phyloP scores from a whole-genome alignment of 2,329 filamentous ascomycete genomes.

The Aspergillus alliaceus region DNA sequence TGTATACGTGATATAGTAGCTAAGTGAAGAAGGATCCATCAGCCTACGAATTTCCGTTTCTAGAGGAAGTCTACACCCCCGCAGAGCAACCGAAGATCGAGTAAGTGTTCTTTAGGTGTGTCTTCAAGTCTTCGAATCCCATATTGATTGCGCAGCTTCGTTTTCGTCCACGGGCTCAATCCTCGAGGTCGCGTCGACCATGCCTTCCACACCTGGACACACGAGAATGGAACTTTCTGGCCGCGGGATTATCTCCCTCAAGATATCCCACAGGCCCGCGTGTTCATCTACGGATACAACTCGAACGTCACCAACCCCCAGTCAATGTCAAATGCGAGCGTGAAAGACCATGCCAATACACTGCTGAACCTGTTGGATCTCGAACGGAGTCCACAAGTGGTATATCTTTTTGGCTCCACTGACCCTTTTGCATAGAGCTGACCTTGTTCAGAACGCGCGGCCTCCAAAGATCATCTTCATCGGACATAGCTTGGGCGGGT shows the following conservation, averaged over 20 bases:
- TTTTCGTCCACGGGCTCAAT: constrained; percentile 35
- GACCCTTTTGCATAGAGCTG: neutral
- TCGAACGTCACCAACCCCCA: constrained; percentile 31
- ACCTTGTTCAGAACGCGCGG: constrained; percentile 14
- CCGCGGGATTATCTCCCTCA: constrained; percentile 24
- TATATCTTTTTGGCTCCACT: neutral
- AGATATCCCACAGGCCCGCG: constrained; percentile 29
- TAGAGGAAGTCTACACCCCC: constrained; percentile 30
- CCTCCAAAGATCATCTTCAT: constrained; percentile 32
- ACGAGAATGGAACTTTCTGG: constrained; percentile 28
- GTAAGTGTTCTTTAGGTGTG: constrained; percentile 12
- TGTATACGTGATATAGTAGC: neutral
- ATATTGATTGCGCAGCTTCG: constrained; percentile 18
- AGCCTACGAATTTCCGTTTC: constrained; percentile 30
- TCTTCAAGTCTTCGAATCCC: neutral
- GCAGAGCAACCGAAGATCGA: constrained; percentile 26
- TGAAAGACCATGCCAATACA: constrained; percentile 37
- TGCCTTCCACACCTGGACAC: constrained; percentile 34
- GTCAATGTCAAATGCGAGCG: constrained; percentile 34
- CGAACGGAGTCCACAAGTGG: constrained; percentile 29
- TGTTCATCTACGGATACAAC: constrained; percentile 36
- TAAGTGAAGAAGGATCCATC: constrained; percentile 14
- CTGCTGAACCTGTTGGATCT: constrained; percentile 33
- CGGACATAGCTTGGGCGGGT: constrained; percentile 31
- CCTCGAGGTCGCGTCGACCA: constrained; percentile 32